These are phyloP conservation scores for Prunella vulgaris DNA, from an alignment of 257 asterid species.

Conservation along the genomic window DNA sequence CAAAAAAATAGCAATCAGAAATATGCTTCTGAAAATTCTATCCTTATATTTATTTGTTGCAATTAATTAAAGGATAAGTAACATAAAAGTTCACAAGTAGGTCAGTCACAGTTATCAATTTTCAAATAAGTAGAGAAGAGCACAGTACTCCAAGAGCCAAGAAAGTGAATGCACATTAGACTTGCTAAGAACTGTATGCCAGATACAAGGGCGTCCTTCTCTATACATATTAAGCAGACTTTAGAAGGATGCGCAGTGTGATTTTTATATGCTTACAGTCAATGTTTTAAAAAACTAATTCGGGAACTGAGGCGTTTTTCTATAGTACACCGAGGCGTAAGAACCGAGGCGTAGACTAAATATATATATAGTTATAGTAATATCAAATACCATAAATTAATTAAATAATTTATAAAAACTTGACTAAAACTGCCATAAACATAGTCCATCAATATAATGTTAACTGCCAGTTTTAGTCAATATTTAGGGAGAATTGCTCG, in stretches of 20 bases:
- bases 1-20: conserved; percentile 1
- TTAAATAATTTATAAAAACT: too few relatives aligned
- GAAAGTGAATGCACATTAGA: neutral
- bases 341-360: too few relatives aligned
- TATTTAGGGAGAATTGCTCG: too few relatives aligned
- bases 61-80: neutral
- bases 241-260: neutral
- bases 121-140: neutral
- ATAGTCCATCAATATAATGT: too few relatives aligned
- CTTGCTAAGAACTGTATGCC: neutral
- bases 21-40: conserved; percentile 6
- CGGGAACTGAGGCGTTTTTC: too few relatives aligned
- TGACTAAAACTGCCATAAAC: too few relatives aligned
- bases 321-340: too few relatives aligned
- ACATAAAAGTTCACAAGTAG: neutral
- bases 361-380: too few relatives aligned
- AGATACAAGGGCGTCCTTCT: too few relatives aligned
- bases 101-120: conserved; percentile 1
- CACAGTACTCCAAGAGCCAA: conserved; percentile 9
- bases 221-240: neutral
- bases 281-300: too few relatives aligned
- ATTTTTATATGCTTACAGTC: neutral
- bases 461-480: too few relatives aligned
- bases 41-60: neutral
- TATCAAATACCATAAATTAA: too few relatives aligned